Conservation (phyloP, 139 green algal genomes). For the Coccomyxa sp. region DNA sequence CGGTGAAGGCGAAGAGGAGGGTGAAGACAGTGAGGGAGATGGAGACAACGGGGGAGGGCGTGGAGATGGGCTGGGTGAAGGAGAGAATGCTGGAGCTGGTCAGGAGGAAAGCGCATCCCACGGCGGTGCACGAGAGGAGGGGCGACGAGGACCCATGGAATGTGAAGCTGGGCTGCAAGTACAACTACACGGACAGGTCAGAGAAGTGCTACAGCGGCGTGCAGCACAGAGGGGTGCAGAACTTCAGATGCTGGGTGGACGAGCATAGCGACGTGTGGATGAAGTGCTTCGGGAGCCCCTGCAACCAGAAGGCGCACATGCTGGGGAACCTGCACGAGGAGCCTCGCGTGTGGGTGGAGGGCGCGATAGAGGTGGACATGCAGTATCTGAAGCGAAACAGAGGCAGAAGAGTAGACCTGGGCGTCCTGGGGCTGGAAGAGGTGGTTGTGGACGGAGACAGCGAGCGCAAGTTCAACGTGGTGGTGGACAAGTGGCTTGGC, state of each 20-base stretch:
- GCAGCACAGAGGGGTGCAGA: slow-evolving; percentile 1
- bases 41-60: background rate
- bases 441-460: background rate
- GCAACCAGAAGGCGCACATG: slow-evolving; percentile 3
- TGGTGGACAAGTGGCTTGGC: background rate
- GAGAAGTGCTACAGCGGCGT: slow-evolving; percentile 4
- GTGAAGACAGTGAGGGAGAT: slow-evolving; percentile 5
- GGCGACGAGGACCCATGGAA: background rate
- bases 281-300: background rate
- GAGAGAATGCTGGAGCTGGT: slow-evolving; percentile 9
- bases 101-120: background rate
- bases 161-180: too few species aligned
- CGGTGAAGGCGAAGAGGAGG: background rate
- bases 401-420: background rate
- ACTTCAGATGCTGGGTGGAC: slow-evolving; percentile 5
- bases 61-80: background rate
- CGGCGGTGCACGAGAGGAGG: background rate
- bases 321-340: background rate
- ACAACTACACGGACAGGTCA: slow-evolving; percentile 7
- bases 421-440: slow-evolving; percentile 1
- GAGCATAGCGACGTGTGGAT: slow-evolving; percentile 4
- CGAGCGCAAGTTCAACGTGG: slow-evolving; percentile 1
- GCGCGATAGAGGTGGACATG: slow-evolving; percentile 7
- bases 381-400: slow-evolving; percentile 5
- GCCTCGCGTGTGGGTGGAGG: background rate